Percentiles rank a stretch among this genome's conserved stretches.
phyloP scores from a whole-genome alignment of 2,329 filamentous ascomycete species.

The Ophiostoma angusticollis region DNA sequence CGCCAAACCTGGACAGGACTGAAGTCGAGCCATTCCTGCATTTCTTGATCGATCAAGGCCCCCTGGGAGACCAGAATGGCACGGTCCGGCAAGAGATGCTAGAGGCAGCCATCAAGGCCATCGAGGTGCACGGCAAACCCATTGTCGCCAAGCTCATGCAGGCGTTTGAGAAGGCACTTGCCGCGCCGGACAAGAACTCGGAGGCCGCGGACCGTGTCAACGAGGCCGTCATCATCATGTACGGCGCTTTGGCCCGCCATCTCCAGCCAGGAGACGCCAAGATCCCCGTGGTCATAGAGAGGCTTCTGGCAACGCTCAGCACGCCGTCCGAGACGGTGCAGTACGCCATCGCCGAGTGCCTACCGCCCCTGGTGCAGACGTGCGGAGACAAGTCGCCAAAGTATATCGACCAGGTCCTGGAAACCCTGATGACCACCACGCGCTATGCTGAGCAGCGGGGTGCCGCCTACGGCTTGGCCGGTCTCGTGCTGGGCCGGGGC shows the following conservation, averaged over 20 bases:
- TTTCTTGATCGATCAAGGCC: conserved; percentile 76
- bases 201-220: conserved; percentile 81
- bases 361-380: conserved; percentile 78
- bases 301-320: conserved; percentile 73
- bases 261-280: conserved; percentile 73
- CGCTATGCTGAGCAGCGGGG: conserved; percentile 88
- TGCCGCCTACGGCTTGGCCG: conserved; percentile 87
- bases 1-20: conserved; percentile 51
- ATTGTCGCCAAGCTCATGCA: conserved; percentile 86
- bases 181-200: conserved; percentile 68
- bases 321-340: conserved; percentile 96
- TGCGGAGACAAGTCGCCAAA: conserved; percentile 64
- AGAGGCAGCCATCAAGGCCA: conserved; percentile 70
- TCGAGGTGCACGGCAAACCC: conserved; percentile 66
- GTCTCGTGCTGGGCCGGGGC: conserved; percentile 78
- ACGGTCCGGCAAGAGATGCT: conserved; percentile 82
- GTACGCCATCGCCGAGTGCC: conserved; percentile 86
- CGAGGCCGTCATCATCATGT: conserved; percentile 94
- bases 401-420: conserved; percentile 70
- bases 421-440: conserved; percentile 73
- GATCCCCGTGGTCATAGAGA: conserved; percentile 75
- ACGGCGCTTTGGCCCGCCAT: conserved; percentile 85
- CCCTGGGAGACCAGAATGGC: conserved; percentile 69
- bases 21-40: conserved; percentile 66
- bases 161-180: conserved; percentile 79